Percentiles rank a stretch among this genome's conserved stretches.
These are phyloP conservation scores for Scedosporium apiospermum DNA, from an alignment of 2,329 filamentous ascomycete genomes.

Conservation along the genomic window DNA sequence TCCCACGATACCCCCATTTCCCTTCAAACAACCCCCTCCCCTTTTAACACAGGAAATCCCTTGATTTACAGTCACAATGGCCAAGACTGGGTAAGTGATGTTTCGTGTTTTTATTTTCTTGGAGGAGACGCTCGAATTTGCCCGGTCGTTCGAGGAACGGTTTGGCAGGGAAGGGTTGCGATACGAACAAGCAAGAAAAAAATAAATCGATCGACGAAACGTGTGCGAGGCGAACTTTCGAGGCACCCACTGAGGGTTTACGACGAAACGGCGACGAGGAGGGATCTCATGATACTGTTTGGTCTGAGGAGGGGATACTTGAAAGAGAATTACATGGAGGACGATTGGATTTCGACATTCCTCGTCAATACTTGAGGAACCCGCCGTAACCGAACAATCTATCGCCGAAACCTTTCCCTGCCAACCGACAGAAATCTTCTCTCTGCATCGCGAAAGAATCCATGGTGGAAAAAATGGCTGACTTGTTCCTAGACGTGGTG, in stretches of 20 bases:
- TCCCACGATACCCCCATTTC: conserved; percentile 4
- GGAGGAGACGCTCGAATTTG: conserved; percentile 7
- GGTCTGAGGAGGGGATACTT: no score
- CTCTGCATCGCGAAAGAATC: no score
- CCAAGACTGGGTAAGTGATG: conserved; percentile 51
- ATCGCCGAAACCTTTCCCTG: no score
- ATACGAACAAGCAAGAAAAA: background rate
- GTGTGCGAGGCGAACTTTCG: background rate
- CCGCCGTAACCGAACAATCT: no score
- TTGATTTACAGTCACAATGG: conserved; percentile 43
- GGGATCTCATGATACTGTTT: no score
- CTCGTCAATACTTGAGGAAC: no score
- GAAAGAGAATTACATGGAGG: no score
- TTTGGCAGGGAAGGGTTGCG: background rate
- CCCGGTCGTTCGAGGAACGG: conserved; percentile 7
- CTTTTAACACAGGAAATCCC: background rate
- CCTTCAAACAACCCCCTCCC: background rate
- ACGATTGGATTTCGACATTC: no score
- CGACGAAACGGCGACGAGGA: background rate
- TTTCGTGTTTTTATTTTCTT: conserved; percentile 10
- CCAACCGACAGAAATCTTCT: no score
- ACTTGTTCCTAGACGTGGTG: conserved; percentile 55
- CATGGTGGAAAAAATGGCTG: background rate
- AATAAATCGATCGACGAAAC: background rate
- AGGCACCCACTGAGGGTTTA: background rate